Base-by-base conservation (phyloP, 257 asterid genomes). In the Solanum appendiculatum region DNA sequence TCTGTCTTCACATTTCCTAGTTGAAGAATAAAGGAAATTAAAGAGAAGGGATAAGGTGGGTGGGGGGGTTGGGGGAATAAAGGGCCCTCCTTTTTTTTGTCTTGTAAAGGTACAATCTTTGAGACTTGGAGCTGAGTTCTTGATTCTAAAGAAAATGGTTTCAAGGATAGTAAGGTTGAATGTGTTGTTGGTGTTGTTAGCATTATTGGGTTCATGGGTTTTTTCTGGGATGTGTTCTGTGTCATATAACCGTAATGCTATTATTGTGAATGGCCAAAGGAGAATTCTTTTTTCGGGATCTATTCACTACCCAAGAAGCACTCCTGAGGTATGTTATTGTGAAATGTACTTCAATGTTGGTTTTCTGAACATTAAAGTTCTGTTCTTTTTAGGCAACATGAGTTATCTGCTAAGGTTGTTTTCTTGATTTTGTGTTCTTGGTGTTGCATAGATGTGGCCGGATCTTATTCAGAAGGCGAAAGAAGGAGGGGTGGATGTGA, bases 401-500 rank as follows among this genome's bases (percentile, higher is more conserved):
- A 63, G 36, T 66, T 42, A 2, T 13, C 56, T 54, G 58, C 1
- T 25, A 23, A 25, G 25, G 81, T 80, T 37, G 4, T 72, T 23
- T 36, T 16, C 86, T 86, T 86, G 44, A 86, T 27, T 9, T 81
- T 66, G 70, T 51, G 23, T 34, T 86, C 86, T 87, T 90, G 94
- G 88, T 88, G 88, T 33, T 86, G 10, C 25, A 75, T 82, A 97
- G 99, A 95, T 97, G 98, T 97, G 99, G 99, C 98, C 98, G 88
- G 98, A 94, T 94, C 97, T 97, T 92, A 95, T 97, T 89, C 93
- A 92, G 91, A 97, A 93, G 92, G 98, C 99, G 27, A 97, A 95
- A 92, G 97, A 95, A 87, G 99, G 98, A 73, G 99, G 99, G 9
- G 54, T 95, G 63, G 99, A 97, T 94, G 98, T 95, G 89, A 95